Base-by-base conservation (phyloP, 805 yeast species). In the Grigorovia transvaalensis region DNA sequence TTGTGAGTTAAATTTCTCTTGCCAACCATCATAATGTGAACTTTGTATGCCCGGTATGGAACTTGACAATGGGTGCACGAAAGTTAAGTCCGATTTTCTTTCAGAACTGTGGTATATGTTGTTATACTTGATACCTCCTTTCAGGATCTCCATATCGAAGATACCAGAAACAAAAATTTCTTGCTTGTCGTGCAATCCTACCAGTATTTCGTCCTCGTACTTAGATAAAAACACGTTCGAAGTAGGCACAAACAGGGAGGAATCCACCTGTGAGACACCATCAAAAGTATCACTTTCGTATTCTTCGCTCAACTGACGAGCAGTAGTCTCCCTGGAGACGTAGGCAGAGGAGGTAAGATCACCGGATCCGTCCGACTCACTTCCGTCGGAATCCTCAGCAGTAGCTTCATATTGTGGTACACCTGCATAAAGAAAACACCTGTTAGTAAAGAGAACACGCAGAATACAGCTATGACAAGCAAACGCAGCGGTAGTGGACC, bases 1-100 rank as follows among this genome's bases (percentile, higher is more conserved):
- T 15, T 38, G 42, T 15, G 42, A 9, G 17, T 38, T 38, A 7
- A 38, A 13, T 8, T 51, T 53, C 35, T 65, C 66, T 12, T 63
- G 55, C 70, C 70, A 66, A 8, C 68, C 67, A 17, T 69, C 69
- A 55, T 52, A 65, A 51, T 53, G 59, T 1, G 70, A 66, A 44
- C 63, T 51, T 23, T 57, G 58, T 23, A 64, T 57, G 1, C 62
- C 52, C 2, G 70, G 60, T 44, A 66, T 58, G 2, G 70, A 57
- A 45, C 57, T 55, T 18, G 61, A 59, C 19, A 59, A 46, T 1
- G 70, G 69, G 49, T 66, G 69, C 63, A 66, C 64, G 19, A 63
- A 49, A 1, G 57, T 52, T 8, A 56, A 52, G 0, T 17, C 17
- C 7, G 54, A 51, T 44, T 51, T 58, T 15, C n/a, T 43, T 2